phyloP scores from a whole-genome alignment of 495 filamentous ascomycete species.

The Clavariopsis aquatica region DNA sequence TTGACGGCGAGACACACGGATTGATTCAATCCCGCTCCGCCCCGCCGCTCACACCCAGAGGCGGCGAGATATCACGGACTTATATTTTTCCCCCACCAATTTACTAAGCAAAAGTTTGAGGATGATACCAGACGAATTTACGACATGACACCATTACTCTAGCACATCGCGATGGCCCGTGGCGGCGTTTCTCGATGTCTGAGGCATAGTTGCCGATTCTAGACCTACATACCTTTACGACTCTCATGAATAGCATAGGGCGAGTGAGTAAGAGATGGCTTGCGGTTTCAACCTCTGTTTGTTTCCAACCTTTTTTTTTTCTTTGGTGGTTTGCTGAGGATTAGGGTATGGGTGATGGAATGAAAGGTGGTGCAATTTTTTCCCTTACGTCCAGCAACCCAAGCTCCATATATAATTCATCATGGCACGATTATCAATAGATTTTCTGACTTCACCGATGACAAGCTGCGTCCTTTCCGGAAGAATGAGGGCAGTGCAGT shows the following conservation, averaged over 20 bases:
- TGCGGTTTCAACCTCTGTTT: not conserved
- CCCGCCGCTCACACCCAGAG: not conserved
- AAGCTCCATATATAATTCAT: not conserved
- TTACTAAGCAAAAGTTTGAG: constrained; percentile 30
- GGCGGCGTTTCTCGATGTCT: constrained; percentile 15
- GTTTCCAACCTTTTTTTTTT: constrained; percentile 18
- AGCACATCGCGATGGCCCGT: no score
- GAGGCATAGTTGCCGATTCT: not conserved
- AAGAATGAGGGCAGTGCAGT: constrained; percentile 2
- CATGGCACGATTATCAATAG: constrained; percentile 29
- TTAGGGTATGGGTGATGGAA: constrained; percentile 5
- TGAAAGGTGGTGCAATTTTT: constrained; percentile 11
- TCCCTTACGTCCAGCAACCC: not conserved
- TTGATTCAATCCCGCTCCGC: not conserved
- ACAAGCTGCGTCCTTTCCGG: not conserved
- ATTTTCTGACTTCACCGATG: constrained; percentile 1
- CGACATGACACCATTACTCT: constrained; percentile 34
- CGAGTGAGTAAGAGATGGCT: constrained; percentile 19
- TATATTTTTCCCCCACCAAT: not conserved
- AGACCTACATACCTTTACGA: constrained; percentile 25
- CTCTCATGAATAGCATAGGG: constrained; percentile 36
- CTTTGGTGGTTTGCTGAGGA: constrained; percentile 5
- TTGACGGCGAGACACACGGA: not conserved
- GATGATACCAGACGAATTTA: constrained; percentile 39
- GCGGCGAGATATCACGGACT: not conserved